Base-by-base conservation (phyloP, 208 protist genomes). In the Acanthamoeba royreba region DNA sequence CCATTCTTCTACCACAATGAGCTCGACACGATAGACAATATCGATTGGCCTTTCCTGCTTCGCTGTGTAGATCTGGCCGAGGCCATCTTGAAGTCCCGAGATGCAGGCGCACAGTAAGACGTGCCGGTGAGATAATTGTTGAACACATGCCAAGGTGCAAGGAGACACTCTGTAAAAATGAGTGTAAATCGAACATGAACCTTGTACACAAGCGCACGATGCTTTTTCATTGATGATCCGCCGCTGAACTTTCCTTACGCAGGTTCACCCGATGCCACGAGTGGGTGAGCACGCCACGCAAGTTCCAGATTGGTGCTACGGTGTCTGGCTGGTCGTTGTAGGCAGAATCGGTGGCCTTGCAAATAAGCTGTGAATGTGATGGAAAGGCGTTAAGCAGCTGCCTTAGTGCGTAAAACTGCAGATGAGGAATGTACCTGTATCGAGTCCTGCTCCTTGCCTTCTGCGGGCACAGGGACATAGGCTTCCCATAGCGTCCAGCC, bases 311-410 rank as follows among this genome's bases (percentile, higher is more conserved):
- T 42, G 53, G 25, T 58, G 89, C 94, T 0, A 91, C 74, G 8
- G 42, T 66, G 19, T 97, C 96, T 3, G 97, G 97, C 92, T 98
- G 97, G 28, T 66, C 83, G 93, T 97, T 97, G 88, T 96, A 96
- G 2, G 95, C 87, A 7, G 94, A 55, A 77, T 97, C 95, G 0
- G 96, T 94, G 38, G 94, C 94, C 79, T 96, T 97, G 28, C 40
- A 92, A 43, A 94, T 90, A 42, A 96, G 8, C 35, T 86, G 58
- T n/a, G 42, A n/a, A 4, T 58, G 8, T 35, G n/a, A 63, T 35
- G 45, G 17, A 35, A 93, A 61, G 2, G 63, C 1, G 33, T n/a
- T n/a, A n/a, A n/a, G n/a, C n/a, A n/a, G n/a, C n/a, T n/a, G n/a
- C n/a, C 66, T 13, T 42, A 19, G 11, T 38, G 28, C 28, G 17